These are phyloP conservation scores for Aspergillus indologenus DNA, from an alignment of 495 filamentous ascomycete species.

Conservation along the genomic window DNA sequence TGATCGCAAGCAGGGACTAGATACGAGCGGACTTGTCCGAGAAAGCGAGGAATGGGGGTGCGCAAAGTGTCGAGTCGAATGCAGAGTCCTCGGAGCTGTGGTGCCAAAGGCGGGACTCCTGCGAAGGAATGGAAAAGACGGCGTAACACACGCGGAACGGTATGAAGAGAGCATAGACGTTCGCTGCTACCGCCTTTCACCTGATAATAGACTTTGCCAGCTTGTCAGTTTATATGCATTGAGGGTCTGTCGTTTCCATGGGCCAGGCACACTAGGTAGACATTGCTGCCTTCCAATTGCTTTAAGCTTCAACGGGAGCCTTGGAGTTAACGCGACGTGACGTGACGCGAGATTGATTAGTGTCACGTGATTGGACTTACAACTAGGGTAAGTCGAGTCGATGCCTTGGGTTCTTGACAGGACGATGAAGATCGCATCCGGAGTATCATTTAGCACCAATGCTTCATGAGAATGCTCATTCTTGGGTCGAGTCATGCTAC, in stretches of 20 bases:
- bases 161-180: slow-evolving; percentile 32
- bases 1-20: not conserved
- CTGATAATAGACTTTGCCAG: not conserved
- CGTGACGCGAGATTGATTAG: slow-evolving; percentile 33
- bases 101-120: slow-evolving; percentile 13
- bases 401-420: not conserved
- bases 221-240: slow-evolving; percentile 1
- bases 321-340: slow-evolving; percentile 32
- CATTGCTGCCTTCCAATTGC: slow-evolving; percentile 11
- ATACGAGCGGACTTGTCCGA: not conserved
- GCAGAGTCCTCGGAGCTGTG: slow-evolving; percentile 9
- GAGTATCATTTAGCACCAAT: no score
- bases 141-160: slow-evolving; percentile 24
- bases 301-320: slow-evolving; percentile 1
- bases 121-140: slow-evolving; percentile 13
- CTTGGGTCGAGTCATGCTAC: not conserved
- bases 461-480: no score
- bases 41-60: not conserved
- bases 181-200: slow-evolving; percentile 6
- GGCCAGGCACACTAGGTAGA: slow-evolving; percentile 10
- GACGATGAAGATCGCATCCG: no score
- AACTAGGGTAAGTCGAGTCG: not conserved
- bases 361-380: slow-evolving; percentile 29
- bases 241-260: not conserved
- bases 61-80: not conserved